Evolutionary conservation across 345 rosid genomes (phyloP).

Genomic region (Cardiospermum halicacabum): DNA sequence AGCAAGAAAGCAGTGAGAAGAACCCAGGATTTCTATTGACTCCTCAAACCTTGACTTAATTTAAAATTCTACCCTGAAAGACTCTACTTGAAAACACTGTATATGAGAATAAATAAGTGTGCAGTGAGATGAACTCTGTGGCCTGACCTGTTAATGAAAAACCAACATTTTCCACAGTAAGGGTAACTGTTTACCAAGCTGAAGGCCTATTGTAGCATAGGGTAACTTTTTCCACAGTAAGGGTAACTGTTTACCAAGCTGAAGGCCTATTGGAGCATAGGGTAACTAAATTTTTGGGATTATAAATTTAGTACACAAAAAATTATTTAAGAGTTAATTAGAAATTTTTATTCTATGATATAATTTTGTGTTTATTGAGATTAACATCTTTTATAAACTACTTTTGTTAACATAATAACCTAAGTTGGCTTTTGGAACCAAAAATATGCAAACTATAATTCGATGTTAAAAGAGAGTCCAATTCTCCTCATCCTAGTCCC

Average conservation of each 20-base stretch:
- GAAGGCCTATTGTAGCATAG: background rate
- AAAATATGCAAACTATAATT: no score
- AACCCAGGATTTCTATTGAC: background rate
- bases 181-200: background rate
- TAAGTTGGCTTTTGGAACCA: no score
- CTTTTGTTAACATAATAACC: no score
- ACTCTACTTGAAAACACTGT: background rate
- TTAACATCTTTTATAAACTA: no score
- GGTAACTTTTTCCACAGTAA: background rate
- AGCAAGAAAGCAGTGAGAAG: background rate
- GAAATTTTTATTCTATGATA: no score
- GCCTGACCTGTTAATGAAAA: background rate
- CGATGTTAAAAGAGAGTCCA: no score
- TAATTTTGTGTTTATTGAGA: no score
- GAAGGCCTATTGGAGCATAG: no score
- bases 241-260: background rate
- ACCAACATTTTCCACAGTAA: background rate
- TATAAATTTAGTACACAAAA: no score
- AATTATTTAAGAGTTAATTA: no score
- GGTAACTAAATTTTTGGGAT: no score
- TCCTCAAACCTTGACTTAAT: background rate
- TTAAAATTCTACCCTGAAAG: background rate
- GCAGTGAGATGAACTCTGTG: background rate
- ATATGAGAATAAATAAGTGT: background rate
- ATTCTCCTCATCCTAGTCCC: no score